phyloP scores from a whole-genome alignment of 2,329 filamentous ascomycete genomes.

The Neoscytalidium dimidiatum region DNA sequence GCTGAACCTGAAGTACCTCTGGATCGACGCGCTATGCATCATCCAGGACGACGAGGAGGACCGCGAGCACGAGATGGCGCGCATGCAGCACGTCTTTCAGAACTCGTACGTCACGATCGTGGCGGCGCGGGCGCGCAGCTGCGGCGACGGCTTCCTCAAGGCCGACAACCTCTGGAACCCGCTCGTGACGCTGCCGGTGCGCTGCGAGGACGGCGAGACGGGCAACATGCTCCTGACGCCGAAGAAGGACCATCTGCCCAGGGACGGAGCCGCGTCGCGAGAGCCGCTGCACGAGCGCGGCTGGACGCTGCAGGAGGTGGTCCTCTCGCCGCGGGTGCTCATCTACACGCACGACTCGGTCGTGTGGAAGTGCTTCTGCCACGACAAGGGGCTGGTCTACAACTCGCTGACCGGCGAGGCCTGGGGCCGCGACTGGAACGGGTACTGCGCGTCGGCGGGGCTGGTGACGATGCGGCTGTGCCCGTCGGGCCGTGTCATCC shows the following conservation, averaged over 20 bases:
- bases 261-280: background rate
- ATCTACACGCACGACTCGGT: background rate
- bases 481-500: background rate
- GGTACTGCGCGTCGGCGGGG: background rate
- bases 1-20: background rate
- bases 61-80: background rate
- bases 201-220: background rate
- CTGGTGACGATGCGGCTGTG: background rate
- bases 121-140: background rate
- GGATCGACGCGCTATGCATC: conserved; percentile 12
- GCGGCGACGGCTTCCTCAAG: conserved; percentile 5
- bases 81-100: conserved; percentile 6
- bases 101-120: conserved; percentile 14
- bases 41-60: conserved; percentile 1
- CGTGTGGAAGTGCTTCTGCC: background rate
- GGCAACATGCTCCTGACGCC: background rate
- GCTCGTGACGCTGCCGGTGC: background rate
- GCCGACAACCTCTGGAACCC: background rate
- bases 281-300: conserved; percentile 12
- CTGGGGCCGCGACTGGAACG: background rate
- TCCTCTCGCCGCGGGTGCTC: background rate
- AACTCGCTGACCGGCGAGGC: background rate
- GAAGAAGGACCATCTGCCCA: background rate
- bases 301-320: conserved; percentile 12
- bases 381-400: background rate